phyloP scores from a whole-genome alignment of 2,329 filamentous ascomycete species.

The Venturiaceae sp. region DNA sequence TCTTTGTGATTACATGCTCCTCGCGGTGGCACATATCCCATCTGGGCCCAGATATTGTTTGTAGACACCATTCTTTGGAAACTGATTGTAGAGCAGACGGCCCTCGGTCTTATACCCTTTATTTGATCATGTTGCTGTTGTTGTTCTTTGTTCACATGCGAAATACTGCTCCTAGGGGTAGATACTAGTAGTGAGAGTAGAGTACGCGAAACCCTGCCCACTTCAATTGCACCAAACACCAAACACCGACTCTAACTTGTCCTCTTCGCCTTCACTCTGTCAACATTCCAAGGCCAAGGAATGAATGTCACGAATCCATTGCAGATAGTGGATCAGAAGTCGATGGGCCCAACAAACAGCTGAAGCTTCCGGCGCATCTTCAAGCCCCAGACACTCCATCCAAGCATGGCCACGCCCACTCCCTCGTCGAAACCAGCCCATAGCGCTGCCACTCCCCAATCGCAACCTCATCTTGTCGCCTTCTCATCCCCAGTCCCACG shows the following conservation, averaged over 20 bases:
- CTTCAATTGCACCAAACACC: too few species aligned
- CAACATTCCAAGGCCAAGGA: too few species aligned
- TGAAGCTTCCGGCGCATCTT: background rate
- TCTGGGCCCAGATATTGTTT: conserved; percentile 39
- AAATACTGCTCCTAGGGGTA: too few species aligned
- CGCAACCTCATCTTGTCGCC: conserved; percentile 19
- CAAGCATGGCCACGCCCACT: conserved; percentile 25
- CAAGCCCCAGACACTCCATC: background rate
- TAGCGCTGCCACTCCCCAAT: conserved; percentile 22
- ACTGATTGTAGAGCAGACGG: background rate
- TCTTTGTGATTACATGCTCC: conserved; percentile 41
- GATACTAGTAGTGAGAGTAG: too few species aligned
- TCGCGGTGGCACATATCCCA: conserved; percentile 40
- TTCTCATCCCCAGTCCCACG: conserved; percentile 32
- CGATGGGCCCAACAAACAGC: background rate
- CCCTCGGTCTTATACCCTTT: background rate
- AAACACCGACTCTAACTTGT: too few species aligned
- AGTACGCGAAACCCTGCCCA: too few species aligned
- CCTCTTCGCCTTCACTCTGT: too few species aligned
- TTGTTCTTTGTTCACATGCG: too few species aligned
- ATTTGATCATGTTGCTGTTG: too few species aligned
- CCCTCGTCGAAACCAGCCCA: conserved; percentile 15
- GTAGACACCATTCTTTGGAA: background rate
- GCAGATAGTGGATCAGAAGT: background rate
- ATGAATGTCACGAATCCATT: background rate